Evolutionary conservation across 2,329 filamentous ascomycete genomes (phyloP).

Genomic region (Alternaria solani): DNA sequence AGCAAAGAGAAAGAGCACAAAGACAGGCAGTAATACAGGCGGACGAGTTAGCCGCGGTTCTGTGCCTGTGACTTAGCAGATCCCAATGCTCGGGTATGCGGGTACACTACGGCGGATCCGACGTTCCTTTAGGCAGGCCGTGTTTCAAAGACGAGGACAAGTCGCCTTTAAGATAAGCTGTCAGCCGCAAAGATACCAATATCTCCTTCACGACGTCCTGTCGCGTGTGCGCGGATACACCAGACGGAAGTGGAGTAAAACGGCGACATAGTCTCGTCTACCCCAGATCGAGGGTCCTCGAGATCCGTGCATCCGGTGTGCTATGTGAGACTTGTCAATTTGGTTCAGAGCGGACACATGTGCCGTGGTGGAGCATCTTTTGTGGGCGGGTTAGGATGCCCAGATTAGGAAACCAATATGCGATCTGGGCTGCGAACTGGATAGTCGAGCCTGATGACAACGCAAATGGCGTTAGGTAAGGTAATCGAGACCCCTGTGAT

Average conservation of each 20-base stretch:
- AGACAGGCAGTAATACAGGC: conserved; percentile 1
- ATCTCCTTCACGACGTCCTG: not conserved
- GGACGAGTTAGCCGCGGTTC: conserved; percentile 12
- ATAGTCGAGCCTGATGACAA: conserved; percentile 3
- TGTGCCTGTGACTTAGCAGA: conserved; percentile 11
- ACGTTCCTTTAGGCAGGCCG: conserved; percentile 8
- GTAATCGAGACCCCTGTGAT: not conserved
- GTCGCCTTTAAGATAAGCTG: conserved; percentile 10
- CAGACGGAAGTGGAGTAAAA: conserved; percentile 23
- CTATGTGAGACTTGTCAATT: conserved; percentile 6
- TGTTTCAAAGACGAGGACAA: conserved; percentile 6
- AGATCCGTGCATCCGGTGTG: conserved; percentile 2
- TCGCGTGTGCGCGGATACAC: conserved; percentile 14
- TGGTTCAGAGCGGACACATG: conserved; percentile 8
- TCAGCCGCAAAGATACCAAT: not conserved
- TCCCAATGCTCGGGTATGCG: conserved; percentile 16
- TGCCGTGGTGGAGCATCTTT: conserved; percentile 19
- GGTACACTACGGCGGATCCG: conserved; percentile 10
- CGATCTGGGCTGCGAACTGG: conserved; percentile 11
- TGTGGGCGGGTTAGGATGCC: conserved; percentile 20
- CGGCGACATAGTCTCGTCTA: conserved; percentile 16
- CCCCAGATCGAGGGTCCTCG: conserved; percentile 6
- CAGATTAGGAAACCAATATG: conserved; percentile 18
- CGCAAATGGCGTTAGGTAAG: not conserved
- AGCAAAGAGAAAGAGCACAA: conserved; percentile 1